Base-by-base conservation (phyloP, 192 early-diverging fungal genomes). In the Coemansia sp. region DNA sequence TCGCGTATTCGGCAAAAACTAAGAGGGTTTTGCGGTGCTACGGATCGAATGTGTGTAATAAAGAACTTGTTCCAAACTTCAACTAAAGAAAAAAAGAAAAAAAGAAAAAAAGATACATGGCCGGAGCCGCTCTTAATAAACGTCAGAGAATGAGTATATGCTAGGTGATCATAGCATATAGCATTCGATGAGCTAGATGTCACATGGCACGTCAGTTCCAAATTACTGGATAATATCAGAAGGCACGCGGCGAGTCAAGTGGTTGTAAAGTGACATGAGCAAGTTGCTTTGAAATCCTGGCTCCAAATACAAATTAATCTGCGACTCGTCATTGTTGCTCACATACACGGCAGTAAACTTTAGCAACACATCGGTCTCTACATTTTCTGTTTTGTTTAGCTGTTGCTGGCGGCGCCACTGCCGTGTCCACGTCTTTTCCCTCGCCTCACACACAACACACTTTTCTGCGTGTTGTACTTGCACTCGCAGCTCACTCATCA, bases 1-100 rank as follows among this genome's bases (percentile, higher is more conserved):
- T 12, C 84, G 92, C 7, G 81, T 92, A 52, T 91, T 94, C 75
- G 92, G 92, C 22, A 80, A 83, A 46, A 92, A 92, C 58, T 93
- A 82, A 26, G 25, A 4, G 2, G 2, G 0, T 26, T 26, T 26
- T 26, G 25, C 4, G 25, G 25, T 26, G 2, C 25, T 26, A 26
- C 25, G 2, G 25, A 4, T 26, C 1, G 25, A 26, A 26, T 26
- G 25, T 26, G 25, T 26, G 25, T 26, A 26, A 26, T 26, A 26
- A 26, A 26, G 4, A 26, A 26, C 25, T 26, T 26, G 0, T 26
- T 4, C 25, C 25, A 26, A 26, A 26, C 25, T 26, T 2, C 25
- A 26, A 26, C 25, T 2, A 26, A 2, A 26, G 25, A 26, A 26
- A 26, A 3, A 25, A 25, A 25, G 23, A 25, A 25, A 25, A 3